Evolutionary conservation across 805 yeast genomes (phyloP), one percentile per base, ranked within the genome.

Genomic region (Isabelozyma gotoi): DNA sequence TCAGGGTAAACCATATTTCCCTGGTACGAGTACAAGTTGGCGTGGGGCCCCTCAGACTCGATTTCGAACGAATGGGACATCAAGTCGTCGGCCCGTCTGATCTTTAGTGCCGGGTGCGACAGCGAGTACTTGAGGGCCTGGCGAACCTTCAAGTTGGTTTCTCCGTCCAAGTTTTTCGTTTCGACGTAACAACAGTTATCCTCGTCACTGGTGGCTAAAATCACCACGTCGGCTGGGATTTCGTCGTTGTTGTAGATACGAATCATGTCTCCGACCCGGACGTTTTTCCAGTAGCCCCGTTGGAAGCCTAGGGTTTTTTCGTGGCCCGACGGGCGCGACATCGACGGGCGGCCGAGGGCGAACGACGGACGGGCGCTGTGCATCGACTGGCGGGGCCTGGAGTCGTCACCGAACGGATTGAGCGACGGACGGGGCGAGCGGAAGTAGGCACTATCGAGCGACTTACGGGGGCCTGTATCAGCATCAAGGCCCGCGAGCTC

Each of bases 11-110:
- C 48, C 20, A 84, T 55, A 52, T 82, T 84, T 50, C 94, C 95
- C 59, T 85, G 87, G 55, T 85, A 87, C 34, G 82, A 75, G 61
- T 87, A 87, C 50, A 87, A 68, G 57, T 85, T 85, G 1, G 90
- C 77, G 61, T 86, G 89, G 12, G 95, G 95, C 6, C 90, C 92
- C 65, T 87, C 94, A 68, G 86, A 78, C 51, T 86, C 88, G n/a
- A 86, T 65, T 78, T 84, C 78, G 52, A 85, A 85, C 49, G 73
- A 74, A 41, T 79, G 66, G 24, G 50, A 40, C 33, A 58, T 51
- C 36, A 70, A 53, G 46, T 71, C 74, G 43, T 67, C 71, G 5
- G 75, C 75, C 33, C 57, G 55, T 14, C 42, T 44, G 8, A 71
- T 56, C 41, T 72, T 77, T 46, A 73, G 67, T 5, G 20, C 14